phyloP scores from a whole-genome alignment of 345 rosid genomes.

The Eucalyptus cloeziana region DNA sequence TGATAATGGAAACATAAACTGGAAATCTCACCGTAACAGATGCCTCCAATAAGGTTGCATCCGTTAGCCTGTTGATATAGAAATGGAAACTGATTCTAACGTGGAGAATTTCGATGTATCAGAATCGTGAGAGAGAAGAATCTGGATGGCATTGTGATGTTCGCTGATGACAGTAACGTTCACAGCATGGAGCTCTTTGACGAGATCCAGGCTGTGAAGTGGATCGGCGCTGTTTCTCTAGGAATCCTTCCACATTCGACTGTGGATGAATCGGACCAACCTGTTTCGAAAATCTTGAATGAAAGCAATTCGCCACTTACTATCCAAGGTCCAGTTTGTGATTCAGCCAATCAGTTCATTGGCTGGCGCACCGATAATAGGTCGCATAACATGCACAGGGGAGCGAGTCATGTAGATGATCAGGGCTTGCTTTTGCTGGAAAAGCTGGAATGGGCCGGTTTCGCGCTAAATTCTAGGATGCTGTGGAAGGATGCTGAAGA shows the following conservation, averaged over 20 bases:
- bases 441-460: constrained; percentile 94
- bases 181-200: constrained; percentile 94
- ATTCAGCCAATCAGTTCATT: constrained; percentile 40
- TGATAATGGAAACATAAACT: background rate
- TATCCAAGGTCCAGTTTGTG: constrained; percentile 94
- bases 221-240: constrained; percentile 85
- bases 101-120: constrained; percentile 1
- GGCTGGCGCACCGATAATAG: constrained; percentile 84
- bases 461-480: constrained; percentile 71
- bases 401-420: constrained; percentile 52
- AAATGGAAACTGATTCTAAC: background rate
- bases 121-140: constrained; percentile 72
- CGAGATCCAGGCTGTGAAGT: constrained; percentile 74
- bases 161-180: constrained; percentile 93
- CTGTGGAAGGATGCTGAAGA: constrained; percentile 67
- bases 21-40: background rate
- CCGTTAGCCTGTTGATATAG: background rate
- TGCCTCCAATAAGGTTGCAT: background rate
- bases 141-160: constrained; percentile 87
- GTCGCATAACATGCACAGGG: constrained; percentile 35
- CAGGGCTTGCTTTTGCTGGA: constrained; percentile 53
- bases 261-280: constrained; percentile 24
- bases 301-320: constrained; percentile 29
- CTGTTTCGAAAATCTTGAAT: background rate
- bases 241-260: constrained; percentile 60